Conservation (phyloP, 345 rosid genomes). For the Corymbia maculata region DNA sequence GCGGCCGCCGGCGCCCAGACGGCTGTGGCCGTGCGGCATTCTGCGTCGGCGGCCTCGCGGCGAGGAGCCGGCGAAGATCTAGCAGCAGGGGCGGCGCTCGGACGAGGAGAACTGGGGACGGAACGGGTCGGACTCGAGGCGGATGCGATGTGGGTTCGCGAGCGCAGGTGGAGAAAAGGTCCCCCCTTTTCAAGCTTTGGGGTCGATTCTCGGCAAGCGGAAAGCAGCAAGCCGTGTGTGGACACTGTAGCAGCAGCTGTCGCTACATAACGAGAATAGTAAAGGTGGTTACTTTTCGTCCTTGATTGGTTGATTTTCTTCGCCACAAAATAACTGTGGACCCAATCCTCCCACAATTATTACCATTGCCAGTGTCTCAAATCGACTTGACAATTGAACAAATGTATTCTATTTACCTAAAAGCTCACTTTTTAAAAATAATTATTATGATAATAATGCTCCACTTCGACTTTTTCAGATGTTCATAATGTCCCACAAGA, state of each 20-base stretch:
- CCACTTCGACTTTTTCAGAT: too few relatives aligned
- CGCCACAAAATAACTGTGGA: not conserved
- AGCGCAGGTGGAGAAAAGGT: not conserved
- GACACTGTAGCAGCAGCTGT: not conserved
- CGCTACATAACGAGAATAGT: not conserved
- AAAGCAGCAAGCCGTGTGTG: not conserved
- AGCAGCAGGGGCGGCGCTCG: not conserved
- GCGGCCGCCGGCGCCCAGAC: conserved; percentile 56
- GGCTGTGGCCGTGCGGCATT: conserved; percentile 71
- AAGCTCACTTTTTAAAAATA: not conserved
- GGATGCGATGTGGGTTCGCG: not conserved
- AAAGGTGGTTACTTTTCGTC: not conserved
- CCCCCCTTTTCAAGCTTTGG: not conserved
- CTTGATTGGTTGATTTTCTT: not conserved
- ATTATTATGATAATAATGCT: too few relatives aligned
- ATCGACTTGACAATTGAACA: too few relatives aligned
- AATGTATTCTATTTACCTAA: not conserved
- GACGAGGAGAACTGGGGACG: not conserved
- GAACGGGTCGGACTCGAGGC: not conserved
- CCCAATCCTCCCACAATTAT: not conserved
- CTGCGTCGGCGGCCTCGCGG: not conserved
- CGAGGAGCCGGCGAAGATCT: not conserved
- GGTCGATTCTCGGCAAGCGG: not conserved
- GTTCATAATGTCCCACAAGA: too few relatives aligned
- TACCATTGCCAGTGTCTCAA: not conserved